These are phyloP conservation scores for Calonectria pteridis DNA, from an alignment of 2,329 filamentous ascomycete genomes.

Conservation along the genomic window DNA sequence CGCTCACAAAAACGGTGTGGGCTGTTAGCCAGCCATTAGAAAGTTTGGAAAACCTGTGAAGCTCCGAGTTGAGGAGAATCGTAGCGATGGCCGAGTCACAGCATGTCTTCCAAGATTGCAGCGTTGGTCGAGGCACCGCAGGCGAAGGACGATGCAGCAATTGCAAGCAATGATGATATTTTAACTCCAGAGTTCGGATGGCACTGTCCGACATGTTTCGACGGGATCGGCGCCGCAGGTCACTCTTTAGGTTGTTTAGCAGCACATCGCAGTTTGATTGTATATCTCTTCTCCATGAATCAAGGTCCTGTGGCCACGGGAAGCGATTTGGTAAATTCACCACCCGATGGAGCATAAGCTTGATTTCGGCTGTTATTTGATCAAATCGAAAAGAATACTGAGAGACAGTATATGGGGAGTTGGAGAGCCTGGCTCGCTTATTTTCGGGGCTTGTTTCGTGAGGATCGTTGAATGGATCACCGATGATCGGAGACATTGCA, in stretches of 20 bases:
- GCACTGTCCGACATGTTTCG: conserved; percentile 29
- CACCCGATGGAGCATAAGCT: conserved; percentile 29
- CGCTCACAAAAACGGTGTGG: conserved; percentile 47
- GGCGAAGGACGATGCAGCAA: conserved; percentile 47
- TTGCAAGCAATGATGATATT: conserved; percentile 48
- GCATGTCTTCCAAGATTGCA: conserved; percentile 41
- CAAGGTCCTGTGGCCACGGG: conserved; percentile 40
- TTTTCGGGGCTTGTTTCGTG: background rate
- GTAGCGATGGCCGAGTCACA: conserved; percentile 45
- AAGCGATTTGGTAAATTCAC: conserved; percentile 40
- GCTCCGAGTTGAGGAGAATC: conserved; percentile 43
- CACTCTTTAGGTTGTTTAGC: conserved; percentile 13
- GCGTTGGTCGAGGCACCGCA: conserved; percentile 39
- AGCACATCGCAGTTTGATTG: conserved; percentile 34
- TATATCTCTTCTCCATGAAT: conserved; percentile 35
- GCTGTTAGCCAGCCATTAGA: conserved; percentile 47
- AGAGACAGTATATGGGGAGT: conserved; percentile 13
- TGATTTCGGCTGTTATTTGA: conserved; percentile 29
- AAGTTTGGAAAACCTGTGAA: conserved; percentile 46
- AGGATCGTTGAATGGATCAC: background rate
- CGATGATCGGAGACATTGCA: background rate
- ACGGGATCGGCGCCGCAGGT: conserved; percentile 16
- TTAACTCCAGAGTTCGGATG: conserved; percentile 45
- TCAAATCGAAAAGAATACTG: conserved; percentile 29
- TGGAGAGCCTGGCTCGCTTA: conserved; percentile 1